Evolutionary conservation across 2,329 filamentous ascomycete species (phyloP).

Genomic region (Penicillium sp.): DNA sequence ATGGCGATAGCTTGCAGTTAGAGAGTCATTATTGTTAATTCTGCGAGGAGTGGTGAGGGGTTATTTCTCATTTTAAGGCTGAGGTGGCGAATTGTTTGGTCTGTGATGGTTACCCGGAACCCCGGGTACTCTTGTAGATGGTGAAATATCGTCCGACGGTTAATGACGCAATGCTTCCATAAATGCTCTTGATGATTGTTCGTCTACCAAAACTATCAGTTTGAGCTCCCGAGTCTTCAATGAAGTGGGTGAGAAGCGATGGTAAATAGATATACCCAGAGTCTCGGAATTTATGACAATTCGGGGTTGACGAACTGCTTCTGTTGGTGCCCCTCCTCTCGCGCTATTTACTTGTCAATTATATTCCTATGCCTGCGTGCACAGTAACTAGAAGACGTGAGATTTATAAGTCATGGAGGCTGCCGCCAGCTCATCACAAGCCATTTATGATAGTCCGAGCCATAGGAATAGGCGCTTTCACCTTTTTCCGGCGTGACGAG

Average conservation of each 20-base stretch:
- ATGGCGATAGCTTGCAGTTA: conserved; percentile 2
- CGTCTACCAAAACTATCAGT: neutral
- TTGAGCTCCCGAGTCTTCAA: neutral
- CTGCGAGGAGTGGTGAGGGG: neutral
- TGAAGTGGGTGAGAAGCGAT: neutral
- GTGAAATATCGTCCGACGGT: neutral
- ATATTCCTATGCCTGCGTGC: too few species aligned
- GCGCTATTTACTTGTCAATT: too few species aligned
- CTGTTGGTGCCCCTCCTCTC: too few species aligned
- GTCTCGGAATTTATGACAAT: neutral
- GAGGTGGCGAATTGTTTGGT: neutral
- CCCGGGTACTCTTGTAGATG: neutral
- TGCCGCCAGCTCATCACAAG: too few species aligned
- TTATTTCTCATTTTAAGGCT: neutral
- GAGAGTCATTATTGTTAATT: neutral
- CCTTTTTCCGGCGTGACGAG: too few species aligned
- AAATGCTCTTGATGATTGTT: neutral
- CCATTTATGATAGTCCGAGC: too few species aligned
- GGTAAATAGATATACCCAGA: too few species aligned
- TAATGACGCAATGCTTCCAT: neutral
- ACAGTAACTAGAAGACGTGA: too few species aligned
- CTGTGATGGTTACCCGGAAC: neutral
- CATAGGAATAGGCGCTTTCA: too few species aligned
- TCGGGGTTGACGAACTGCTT: too few species aligned
- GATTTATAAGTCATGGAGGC: too few species aligned